Base-by-base conservation (phyloP, 768 basidiomycete species). In the Leccinum disarticulatum region DNA sequence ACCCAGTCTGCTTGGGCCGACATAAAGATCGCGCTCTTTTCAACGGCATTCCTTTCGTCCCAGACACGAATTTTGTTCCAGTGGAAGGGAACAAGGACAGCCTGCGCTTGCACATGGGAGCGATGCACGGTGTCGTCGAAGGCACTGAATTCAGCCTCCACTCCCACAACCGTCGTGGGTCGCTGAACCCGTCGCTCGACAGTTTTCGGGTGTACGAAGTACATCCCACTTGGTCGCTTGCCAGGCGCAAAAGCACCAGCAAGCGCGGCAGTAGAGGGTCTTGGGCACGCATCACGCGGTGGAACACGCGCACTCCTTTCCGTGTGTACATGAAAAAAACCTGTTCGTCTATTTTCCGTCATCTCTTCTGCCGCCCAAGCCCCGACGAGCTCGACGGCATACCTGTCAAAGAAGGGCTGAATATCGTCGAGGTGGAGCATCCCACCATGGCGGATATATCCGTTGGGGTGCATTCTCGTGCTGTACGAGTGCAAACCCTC, bases 111-210 rank as follows among this genome's bases (percentile, higher is more conserved):
- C 80, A 81, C 35, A 79, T 82, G 38, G 88, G 88, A 13, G 78
- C 81, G 1, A 80, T 84, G 5, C 86, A 88, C 60, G 87, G 87
- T 2, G 75, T 89, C 19, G 78, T 80, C n/a, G 80, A 81, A 60
- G 87, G 86, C 51, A 85, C 80, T 9, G 83, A 87, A 61, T 79
- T 90, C 60, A 80, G 79, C 43, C 50, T 89, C 22, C 86, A 88
- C 67, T 73, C 78, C 22, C 86, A 88, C 69, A 87, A 88, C 68
- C 77, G 77, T 61, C 74, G 74, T n/a, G 81, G 81, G 22, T 87
- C 87, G 7, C 71, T 75, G 52, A 89, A 88, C 61, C 81, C 83
- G 2, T 57, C 77, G 19, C 70, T 87, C 13, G 83, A 81, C 27
- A 77, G 66, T 36, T 79, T 81, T n/a, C 73, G 80, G 33, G 84